Percentiles rank a stretch among this genome's conserved stretches.
Conservation (phyloP, 2,329 filamentous ascomycete species). For the Cladosporium sp. region DNA sequence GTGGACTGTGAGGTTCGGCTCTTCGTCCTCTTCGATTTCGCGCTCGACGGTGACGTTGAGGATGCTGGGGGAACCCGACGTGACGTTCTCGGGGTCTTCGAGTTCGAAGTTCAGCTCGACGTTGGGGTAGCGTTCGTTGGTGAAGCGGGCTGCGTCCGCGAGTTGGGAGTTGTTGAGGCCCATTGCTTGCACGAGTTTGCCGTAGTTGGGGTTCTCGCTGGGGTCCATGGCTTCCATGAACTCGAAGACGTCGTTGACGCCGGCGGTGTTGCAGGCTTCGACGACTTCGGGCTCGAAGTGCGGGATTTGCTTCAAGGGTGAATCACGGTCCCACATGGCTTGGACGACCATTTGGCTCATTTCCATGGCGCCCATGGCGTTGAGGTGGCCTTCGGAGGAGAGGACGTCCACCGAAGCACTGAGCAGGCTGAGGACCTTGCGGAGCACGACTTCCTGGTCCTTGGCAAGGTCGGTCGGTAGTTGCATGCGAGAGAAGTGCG, state of each 20-base stretch:
- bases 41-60: constrained; percentile 80
- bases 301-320: constrained; percentile 93
- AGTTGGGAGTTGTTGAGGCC: constrained; percentile 77
- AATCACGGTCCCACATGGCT: constrained; percentile 98
- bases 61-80: constrained; percentile 73
- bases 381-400: constrained; percentile 90
- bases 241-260: constrained; percentile 88
- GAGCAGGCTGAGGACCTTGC: constrained; percentile 78
- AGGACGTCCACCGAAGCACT: constrained; percentile 92
- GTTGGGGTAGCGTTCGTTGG: constrained; percentile 93
- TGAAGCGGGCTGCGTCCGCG: constrained; percentile 85
- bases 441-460: constrained; percentile 84
- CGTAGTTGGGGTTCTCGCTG: constrained; percentile 80
- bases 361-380: constrained; percentile 98
- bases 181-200: constrained; percentile 69
- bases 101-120: constrained; percentile 86
- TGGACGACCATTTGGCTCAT: constrained; percentile 99
- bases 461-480: constrained; percentile 92
- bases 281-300: constrained; percentile 83
- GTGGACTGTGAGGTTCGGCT: constrained; percentile 79
- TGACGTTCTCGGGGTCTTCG: constrained; percentile 73
- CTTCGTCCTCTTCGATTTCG: constrained; percentile 67
- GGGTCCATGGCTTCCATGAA: constrained; percentile 99
- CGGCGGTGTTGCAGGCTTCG: constrained; percentile 73
- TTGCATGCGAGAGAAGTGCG: constrained; percentile 96